phyloP scores from a whole-genome alignment of 2,329 filamentous ascomycete species.

The Shiraia sp. region DNA sequence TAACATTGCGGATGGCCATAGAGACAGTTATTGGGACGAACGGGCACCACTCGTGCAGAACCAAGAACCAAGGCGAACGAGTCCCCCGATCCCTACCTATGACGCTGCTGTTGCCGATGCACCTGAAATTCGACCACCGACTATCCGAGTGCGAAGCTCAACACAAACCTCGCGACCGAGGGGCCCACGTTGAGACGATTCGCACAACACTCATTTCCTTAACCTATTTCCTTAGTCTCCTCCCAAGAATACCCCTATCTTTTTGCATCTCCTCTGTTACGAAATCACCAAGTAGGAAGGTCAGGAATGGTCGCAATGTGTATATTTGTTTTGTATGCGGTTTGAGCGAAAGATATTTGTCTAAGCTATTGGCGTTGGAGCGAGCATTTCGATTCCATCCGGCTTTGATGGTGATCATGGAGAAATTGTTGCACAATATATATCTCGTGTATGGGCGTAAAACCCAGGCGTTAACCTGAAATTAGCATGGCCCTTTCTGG shows the following conservation, averaged over 20 bases:
- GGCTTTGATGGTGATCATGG: background rate
- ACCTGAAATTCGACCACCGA: conserved; percentile 25
- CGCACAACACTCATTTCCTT: background rate
- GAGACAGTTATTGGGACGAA: conserved; percentile 51
- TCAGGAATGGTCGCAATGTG: conserved; percentile 2
- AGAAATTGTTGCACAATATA: too few species aligned
- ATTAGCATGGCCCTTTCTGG: too few species aligned
- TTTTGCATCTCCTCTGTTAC: conserved; percentile 9
- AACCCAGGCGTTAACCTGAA: too few species aligned
- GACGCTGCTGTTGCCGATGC: conserved; percentile 78
- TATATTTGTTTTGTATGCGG: conserved; percentile 5
- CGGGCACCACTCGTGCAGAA: conserved; percentile 52
- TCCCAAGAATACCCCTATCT: conserved; percentile 30
- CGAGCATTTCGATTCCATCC: conserved; percentile 16
- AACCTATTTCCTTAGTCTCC: conserved; percentile 6
- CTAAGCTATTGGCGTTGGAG: conserved; percentile 17
- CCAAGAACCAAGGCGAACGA: conserved; percentile 19
- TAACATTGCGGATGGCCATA: conserved; percentile 60
- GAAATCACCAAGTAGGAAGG: background rate
- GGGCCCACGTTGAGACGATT: conserved; percentile 15
- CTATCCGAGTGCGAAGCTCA: conserved; percentile 29
- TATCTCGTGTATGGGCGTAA: too few species aligned
- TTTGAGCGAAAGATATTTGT: conserved; percentile 11
- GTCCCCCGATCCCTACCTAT: conserved; percentile 80
- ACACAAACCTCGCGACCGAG: conserved; percentile 26